Base-by-base conservation (phyloP, 345 rosid species). In the Populus ilicifolia region DNA sequence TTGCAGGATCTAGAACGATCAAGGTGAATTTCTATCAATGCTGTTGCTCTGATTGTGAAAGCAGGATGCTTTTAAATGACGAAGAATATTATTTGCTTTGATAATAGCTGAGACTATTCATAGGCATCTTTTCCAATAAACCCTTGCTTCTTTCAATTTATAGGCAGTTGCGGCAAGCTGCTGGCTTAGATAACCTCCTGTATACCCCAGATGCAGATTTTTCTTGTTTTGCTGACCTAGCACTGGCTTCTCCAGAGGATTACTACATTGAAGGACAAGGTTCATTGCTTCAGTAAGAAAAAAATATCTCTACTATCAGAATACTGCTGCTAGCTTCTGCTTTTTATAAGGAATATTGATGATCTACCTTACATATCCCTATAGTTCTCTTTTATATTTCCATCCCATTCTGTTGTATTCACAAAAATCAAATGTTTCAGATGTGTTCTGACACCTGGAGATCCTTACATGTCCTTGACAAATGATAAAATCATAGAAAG, bases 201-300 rank as follows among this genome's bases (percentile, higher is more conserved):
- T 93, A 96, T 79, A 96, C 97, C 67, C 96, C 97, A 70, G 98
- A 96, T 91, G 99, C 98, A 25, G 98, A 96, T 88, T 96, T 96
- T 86, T 96, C 99, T 5, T 93, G 99, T 77, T 96, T 96, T 70
- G 95, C 99, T 4, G 99, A 96, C 85, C 86, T 96, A 46, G 98
- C 99, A 13, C 92, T 96, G 23, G 71, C 94, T 38, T 96, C 98
- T 13, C 98, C 99, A 0, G 95, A 90, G 77, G 97, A 96, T 87
- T 92, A 93, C 89, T 92, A 92, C 86, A 89, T 91, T 5, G 97
- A 93, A 76, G 99, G 98, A 80, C 96, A 96, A 84, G 98, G 98
- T 69, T 90, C 97, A 80, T 78, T 96, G 86, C 98, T 96, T 82
- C 99, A 93, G 99, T 96, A 89, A 90, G 98, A 70, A 75, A 72